Conservation (phyloP, 164 flowering plant species). For the Piper betle region DNA sequence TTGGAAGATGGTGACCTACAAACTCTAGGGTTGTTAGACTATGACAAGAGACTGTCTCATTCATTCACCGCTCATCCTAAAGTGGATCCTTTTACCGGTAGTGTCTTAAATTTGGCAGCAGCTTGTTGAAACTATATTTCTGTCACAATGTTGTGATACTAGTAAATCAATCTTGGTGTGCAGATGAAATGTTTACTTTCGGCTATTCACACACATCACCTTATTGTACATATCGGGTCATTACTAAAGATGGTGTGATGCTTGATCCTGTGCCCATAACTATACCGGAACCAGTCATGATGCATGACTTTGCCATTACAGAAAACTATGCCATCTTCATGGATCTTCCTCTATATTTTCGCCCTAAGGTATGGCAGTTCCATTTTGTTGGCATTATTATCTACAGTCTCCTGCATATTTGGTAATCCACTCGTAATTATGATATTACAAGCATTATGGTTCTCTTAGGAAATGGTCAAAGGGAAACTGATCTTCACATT, state of each 20-base stretch:
- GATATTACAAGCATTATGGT: constrained; percentile 1
- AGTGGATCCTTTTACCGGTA: constrained; percentile 91
- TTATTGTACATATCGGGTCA: constrained; percentile 81
- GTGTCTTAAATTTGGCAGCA: constrained; percentile 1
- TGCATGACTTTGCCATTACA: constrained; percentile 99
- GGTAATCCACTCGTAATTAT: background rate
- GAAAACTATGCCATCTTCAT: constrained; percentile 88
- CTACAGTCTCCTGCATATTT: background rate
- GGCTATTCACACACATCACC: constrained; percentile 80
- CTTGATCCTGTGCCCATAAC: constrained; percentile 96
- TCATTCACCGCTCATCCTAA: constrained; percentile 98
- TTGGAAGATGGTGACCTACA: constrained; percentile 96
- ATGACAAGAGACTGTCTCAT: constrained; percentile 85
- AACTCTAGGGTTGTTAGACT: constrained; percentile 88
- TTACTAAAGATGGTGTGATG: constrained; percentile 85
- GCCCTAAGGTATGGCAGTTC: constrained; percentile 54
- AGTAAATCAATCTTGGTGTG: constrained; percentile 8
- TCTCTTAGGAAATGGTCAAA: constrained; percentile 85
- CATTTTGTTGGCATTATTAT: background rate
- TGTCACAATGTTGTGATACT: background rate
- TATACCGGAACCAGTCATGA: constrained; percentile 73
- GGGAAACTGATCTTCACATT: constrained; percentile 55
- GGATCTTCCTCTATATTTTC: constrained; percentile 90
- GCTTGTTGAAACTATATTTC: too few relatives aligned
- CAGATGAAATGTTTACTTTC: constrained; percentile 98